phyloP scores from a whole-genome alignment of 192 early-diverging fungal species.

The Rhizophagus prolifer region DNA sequence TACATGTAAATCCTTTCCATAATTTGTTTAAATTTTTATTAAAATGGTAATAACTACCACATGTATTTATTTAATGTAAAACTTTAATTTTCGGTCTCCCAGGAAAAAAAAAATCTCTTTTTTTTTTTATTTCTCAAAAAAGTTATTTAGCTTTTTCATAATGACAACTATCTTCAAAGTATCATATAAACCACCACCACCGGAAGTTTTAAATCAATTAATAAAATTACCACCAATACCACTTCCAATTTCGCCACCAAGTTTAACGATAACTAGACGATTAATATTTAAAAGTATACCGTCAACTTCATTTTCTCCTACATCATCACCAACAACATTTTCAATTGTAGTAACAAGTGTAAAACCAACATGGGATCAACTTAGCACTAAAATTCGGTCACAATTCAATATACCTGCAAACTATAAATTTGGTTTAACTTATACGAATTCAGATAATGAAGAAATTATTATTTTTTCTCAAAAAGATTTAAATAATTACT shows the following conservation, averaged over 20 bases:
- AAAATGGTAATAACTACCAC: too few relatives aligned
- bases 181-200: not conserved
- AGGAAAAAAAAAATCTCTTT: too few relatives aligned
- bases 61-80: too few relatives aligned
- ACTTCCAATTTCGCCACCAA: not conserved
- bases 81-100: too few relatives aligned
- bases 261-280: not conserved
- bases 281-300: not conserved
- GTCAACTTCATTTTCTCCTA: not conserved
- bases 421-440: not conserved
- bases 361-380: not conserved
- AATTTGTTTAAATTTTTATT: too few relatives aligned
- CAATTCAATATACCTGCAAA: not conserved
- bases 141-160: not conserved
- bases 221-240: not conserved
- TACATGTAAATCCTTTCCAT: too few relatives aligned
- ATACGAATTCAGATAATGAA: not conserved
- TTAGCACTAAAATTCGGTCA: not conserved
- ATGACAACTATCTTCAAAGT: not conserved
- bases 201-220: not conserved
- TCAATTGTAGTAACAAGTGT: not conserved
- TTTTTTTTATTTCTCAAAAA: not conserved
- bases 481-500: not conserved
- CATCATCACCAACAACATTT: not conserved
- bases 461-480: not conserved